Evolutionary conservation across 2,329 filamentous ascomycete species (phyloP), one percentile per base, ranked within the genome.

Genomic region (Diaporthe sp.): DNA sequence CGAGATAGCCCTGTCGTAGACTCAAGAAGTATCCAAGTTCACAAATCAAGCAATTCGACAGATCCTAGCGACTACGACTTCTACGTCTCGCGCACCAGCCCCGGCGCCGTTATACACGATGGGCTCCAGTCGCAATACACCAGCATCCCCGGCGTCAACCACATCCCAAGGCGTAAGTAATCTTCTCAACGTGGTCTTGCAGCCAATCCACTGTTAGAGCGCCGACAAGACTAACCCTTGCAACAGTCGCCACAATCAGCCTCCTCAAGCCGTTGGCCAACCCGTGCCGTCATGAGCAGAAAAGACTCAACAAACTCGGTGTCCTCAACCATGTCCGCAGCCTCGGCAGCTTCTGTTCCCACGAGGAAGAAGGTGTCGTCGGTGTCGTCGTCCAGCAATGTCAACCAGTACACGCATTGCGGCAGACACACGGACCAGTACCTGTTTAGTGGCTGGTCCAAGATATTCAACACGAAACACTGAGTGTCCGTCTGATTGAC

Each of bases 361-460:
- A 44, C 10, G 19, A 27, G 59, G 27, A 71, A 74, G 61, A 77
- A 73, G 68, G 56, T 44, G 17, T 74, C 74, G 30, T 69, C 74
- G 3, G 72, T 71, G n/a, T 77, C 72, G 19, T 77, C 72, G 32
- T 51, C 61, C 32, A 51, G 63, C 22, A 68, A 39, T 4, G 74
- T 86, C 77, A 90, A 90, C 75, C 84, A 86, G 55, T 85, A 89
- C 80, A 89, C 88, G 47, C 87, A 88, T 73, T 90, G 88, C 75
- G 88, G 88, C 19, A 84, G 88, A 19, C 88, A 90, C 79, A 87
- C 87, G 51, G 85, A 89, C 77, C 87, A 90, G 77, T 88, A 85
- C 74, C 81, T 90, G 19, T 88, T 90, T 75, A 82, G 86, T 44
- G 88, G 88, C 25, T 76, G 73, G 1, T 85, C 85, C 55, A 84